Conservation (phyloP, 2,329 filamentous ascomycete genomes). For the Pseudocercospora macadamiae region DNA sequence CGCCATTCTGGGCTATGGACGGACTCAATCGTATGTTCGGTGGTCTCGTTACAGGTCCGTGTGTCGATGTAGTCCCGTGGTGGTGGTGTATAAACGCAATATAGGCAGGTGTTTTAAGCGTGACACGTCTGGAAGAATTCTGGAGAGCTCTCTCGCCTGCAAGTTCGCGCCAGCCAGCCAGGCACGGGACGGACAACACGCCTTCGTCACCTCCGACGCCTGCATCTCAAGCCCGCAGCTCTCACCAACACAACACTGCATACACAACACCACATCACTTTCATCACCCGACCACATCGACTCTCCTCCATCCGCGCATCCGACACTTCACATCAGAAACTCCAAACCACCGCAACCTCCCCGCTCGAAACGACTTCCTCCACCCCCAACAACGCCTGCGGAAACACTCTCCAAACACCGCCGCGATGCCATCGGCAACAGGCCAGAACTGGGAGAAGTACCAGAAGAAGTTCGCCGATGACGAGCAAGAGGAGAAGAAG, state of each 20-base stretch:
- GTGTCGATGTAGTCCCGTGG: slow-evolving; percentile 4
- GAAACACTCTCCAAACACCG: background rate
- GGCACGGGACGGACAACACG: too few species aligned
- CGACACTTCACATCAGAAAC: background rate
- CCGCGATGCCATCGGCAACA: slow-evolving; percentile 84
- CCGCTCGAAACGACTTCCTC: background rate
- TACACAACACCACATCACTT: background rate
- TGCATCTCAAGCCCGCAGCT: background rate
- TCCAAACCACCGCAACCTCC: background rate
- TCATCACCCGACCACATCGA: background rate
- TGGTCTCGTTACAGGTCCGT: background rate
- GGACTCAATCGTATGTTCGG: slow-evolving; percentile 1
- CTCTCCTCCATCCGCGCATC: background rate
- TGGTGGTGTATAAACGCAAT: too few species aligned
- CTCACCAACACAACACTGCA: background rate
- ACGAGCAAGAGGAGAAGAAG: slow-evolving; percentile 99
- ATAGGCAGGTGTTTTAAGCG: background rate
- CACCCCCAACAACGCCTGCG: background rate
- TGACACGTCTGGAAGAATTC: slow-evolving; percentile 8
- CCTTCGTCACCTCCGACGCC: background rate
- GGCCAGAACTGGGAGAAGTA: slow-evolving; percentile 98
- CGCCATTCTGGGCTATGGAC: slow-evolving; percentile 33
- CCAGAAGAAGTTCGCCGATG: slow-evolving; percentile 93
- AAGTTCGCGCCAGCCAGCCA: slow-evolving; percentile 8
- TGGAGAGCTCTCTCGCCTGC: background rate